These are phyloP conservation scores for Pezicula rhizophila DNA, from an alignment of 2,329 filamentous ascomycete genomes.

Conservation along the genomic window DNA sequence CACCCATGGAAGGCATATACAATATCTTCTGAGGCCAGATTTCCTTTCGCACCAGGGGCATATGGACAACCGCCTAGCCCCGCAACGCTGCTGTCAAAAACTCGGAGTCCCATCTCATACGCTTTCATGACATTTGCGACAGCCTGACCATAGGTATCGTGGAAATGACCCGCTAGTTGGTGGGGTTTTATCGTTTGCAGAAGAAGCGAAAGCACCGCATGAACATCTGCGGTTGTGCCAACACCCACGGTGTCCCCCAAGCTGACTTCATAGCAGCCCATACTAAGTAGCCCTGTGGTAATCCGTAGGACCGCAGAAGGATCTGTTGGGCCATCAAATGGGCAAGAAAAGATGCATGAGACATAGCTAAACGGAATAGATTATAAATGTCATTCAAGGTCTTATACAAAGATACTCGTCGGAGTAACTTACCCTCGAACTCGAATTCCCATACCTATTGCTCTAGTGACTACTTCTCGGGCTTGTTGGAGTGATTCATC, in stretches of 20 bases:
- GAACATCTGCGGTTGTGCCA: conserved; percentile 35
- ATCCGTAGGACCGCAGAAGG: conserved; percentile 27
- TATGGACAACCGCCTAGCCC: conserved; percentile 65
- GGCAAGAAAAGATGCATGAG: conserved; percentile 49
- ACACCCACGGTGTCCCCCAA: conserved; percentile 62
- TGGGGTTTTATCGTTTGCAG: conserved; percentile 45
- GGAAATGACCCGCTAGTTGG: conserved; percentile 62
- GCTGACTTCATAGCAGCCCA: conserved; percentile 62
- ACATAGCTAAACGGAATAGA: conserved; percentile 34
- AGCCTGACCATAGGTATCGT: conserved; percentile 67
- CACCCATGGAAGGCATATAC: conserved; percentile 43
- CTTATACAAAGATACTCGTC: background rate
- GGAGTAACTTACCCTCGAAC: conserved; percentile 36
- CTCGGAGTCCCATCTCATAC: conserved; percentile 55
- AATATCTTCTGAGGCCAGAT: conserved; percentile 41
- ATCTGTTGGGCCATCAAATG: conserved; percentile 34
- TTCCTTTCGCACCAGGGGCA: conserved; percentile 62
- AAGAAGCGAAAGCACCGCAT: conserved; percentile 4
- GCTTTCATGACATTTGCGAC: conserved; percentile 60
- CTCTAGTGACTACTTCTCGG: conserved; percentile 38
- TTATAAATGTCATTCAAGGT: background rate
- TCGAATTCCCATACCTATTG: conserved; percentile 35
- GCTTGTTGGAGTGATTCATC: conserved; percentile 46
- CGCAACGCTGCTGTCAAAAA: conserved; percentile 61
- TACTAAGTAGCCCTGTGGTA: conserved; percentile 44